Conservation (phyloP, 2,329 filamentous ascomycete genomes). For the Arthrobotrys sphaeroides region DNA sequence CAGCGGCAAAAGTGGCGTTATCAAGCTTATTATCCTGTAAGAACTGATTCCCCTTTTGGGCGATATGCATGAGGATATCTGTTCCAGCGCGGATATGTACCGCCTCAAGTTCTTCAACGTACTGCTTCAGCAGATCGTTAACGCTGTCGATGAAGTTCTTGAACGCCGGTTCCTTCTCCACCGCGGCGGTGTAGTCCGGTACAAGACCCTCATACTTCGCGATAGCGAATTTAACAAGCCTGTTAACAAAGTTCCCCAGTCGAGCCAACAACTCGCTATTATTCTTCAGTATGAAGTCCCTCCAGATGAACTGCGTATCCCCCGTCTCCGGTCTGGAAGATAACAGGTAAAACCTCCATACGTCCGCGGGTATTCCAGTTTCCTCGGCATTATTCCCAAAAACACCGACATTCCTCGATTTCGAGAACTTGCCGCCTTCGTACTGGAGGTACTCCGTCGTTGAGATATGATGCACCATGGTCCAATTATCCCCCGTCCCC, state of each 20-base stretch:
- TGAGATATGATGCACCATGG: constrained; percentile 84
- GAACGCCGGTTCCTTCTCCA: constrained; percentile 60
- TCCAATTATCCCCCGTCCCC: constrained; percentile 86
- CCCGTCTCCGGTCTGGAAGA: constrained; percentile 84
- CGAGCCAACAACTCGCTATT: constrained; percentile 86
- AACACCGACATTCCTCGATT: constrained; percentile 86
- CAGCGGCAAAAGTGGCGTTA: constrained; percentile 67
- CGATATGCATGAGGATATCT: constrained; percentile 73
- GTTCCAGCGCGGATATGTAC: constrained; percentile 76
- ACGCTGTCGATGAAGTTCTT: constrained; percentile 68
- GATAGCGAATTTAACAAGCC: constrained; percentile 78
- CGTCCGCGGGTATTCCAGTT: constrained; percentile 82
- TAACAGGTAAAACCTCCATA: constrained; percentile 94
- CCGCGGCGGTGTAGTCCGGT: constrained; percentile 72
- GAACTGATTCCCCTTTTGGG: constrained; percentile 69
- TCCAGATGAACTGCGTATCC: constrained; percentile 92
- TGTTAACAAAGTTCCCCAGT: constrained; percentile 77
- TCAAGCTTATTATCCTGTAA: constrained; percentile 68
- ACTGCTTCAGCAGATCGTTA: constrained; percentile 73
- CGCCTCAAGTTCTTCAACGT: constrained; percentile 74
- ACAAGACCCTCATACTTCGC: constrained; percentile 77
- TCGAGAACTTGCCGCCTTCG: constrained; percentile 90
- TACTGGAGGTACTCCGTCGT: constrained; percentile 92
- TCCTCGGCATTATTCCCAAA: constrained; percentile 90
- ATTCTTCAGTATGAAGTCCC: constrained; percentile 81